Base-by-base conservation (phyloP, 2,329 filamentous ascomycete species). In the Dryadomyces sulphureus region DNA sequence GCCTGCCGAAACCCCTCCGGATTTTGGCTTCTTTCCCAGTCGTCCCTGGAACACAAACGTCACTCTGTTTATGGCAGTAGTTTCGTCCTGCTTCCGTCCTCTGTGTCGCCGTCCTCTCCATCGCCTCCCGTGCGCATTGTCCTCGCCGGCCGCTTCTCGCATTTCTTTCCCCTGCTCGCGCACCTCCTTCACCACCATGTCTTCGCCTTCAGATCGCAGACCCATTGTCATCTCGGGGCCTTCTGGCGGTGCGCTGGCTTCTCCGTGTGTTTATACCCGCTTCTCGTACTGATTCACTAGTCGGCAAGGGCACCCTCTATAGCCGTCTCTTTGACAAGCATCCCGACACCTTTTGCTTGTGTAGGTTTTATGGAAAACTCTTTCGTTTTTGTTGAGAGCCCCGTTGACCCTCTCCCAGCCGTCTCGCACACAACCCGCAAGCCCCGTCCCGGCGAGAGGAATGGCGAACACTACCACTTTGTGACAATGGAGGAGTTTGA, bases 401-500 rank as follows among this genome's bases (percentile, higher is more conserved):
- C 4, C 7, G 34, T 19, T 36, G 9, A n/a, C 39, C 1, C 19
- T n/a, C 12, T 5, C 4, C 43, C 27, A 54, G 52, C 74, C 48
- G 72, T 80, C 48, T 76, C 74, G 50, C 81, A 94, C 69, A 95
- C 89, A 7, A 94, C 89, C 24, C 81, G 89, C 34, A 55, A 65
- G 1, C 88, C 89, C 1, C 79, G 89, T 21, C 66, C 73, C 3
- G 84, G 81, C 56, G 89, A 95, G 65, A 57, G 75, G 53, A 63
- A 90, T 59, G 87, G 84, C 57, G 70, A 77, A 38, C 78, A 94
- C 63, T 95, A 95, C 70, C 77, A 87, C 69, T 94, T 82, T 57
- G 77, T 82, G 16, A 73, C 70, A 19, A 75, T 72, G 61, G 72
- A 75, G 9, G 69, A 71, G 3, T 94, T 94, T 59, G 66, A 79